Conservation (phyloP, 129 eudicot genomes). For the Flaveria sonorensis region DNA sequence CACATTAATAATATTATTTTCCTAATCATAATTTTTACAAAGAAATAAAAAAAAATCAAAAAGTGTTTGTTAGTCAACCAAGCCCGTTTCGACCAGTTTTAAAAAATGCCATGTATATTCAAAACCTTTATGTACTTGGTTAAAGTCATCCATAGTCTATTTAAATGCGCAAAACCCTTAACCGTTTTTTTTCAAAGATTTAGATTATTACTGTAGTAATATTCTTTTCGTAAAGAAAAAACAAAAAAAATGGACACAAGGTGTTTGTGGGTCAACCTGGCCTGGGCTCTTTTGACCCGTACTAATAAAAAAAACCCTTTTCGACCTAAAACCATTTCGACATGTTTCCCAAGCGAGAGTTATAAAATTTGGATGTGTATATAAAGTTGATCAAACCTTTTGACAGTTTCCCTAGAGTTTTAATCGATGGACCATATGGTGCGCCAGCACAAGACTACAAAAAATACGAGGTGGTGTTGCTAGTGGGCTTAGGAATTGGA, state of each 20-base stretch:
- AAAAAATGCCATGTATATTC: neutral
- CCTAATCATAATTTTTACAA: neutral
- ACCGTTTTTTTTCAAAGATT: too few species aligned
- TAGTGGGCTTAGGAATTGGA: conserved; percentile 91
- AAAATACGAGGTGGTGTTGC: conserved; percentile 74
- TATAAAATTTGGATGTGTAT: conserved; percentile 3
- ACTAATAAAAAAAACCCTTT: neutral
- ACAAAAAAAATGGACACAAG: neutral
- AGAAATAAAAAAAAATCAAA: neutral
- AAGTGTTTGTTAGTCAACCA: neutral
- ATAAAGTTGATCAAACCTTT: neutral
- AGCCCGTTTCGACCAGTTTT: neutral
- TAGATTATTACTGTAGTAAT: neutral
- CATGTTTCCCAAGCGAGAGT: neutral
- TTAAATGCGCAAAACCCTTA: neutral
- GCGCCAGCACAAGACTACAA: conserved; percentile 96
- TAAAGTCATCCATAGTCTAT: neutral
- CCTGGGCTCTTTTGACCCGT: neutral
- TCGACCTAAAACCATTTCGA: neutral
- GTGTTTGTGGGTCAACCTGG: neutral
- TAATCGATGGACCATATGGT: conserved; percentile 92
- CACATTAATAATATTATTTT: neutral
- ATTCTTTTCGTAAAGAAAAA: neutral
- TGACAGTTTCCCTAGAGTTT: conserved; percentile 71
- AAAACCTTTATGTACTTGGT: neutral